Evolutionary conservation across 345 rosid species (phyloP).

Genomic region (Murraya paniculata): DNA sequence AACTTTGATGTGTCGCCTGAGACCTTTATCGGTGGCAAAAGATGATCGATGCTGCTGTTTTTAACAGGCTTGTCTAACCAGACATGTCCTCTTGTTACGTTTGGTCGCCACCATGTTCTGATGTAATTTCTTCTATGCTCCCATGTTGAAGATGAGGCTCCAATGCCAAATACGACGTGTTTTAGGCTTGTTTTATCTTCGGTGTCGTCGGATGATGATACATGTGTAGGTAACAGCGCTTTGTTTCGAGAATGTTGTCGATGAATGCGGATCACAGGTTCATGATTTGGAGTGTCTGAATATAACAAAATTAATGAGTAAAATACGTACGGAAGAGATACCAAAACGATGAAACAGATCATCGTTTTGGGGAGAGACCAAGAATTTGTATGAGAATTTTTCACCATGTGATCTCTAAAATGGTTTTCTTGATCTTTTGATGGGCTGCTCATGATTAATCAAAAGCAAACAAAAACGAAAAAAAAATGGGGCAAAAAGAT

Average conservation of each 20-base stretch:
- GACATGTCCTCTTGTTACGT: slow-evolving; percentile 56
- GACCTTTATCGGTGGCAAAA: slow-evolving; percentile 47
- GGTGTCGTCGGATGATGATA: not conserved
- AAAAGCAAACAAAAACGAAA: not conserved
- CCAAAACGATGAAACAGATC: slow-evolving; percentile 18
- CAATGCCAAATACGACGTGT: slow-evolving; percentile 76
- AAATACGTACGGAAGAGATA: slow-evolving; percentile 22
- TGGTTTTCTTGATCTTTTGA: slow-evolving; percentile 5
- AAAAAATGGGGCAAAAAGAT: not conserved
- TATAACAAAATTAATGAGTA: slow-evolving; percentile 25
- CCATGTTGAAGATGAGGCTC: slow-evolving; percentile 67
- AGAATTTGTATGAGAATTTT: slow-evolving; percentile 5
- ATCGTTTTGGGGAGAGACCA: slow-evolving; percentile 14
- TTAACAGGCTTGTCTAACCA: slow-evolving; percentile 57
- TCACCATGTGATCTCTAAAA: slow-evolving; percentile 3
- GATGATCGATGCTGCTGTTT: slow-evolving; percentile 21
- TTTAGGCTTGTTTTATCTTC: slow-evolving; percentile 34
- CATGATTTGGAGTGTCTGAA: slow-evolving; percentile 5
- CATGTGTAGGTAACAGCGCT: too few relatives aligned
- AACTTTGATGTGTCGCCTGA: slow-evolving; percentile 52
- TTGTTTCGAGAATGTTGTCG: slow-evolving; percentile 3
- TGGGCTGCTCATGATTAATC: slow-evolving; percentile 7
- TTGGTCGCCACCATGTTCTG: slow-evolving; percentile 70
- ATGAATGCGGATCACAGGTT: not conserved
- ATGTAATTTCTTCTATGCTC: slow-evolving; percentile 54